Base-by-base conservation (phyloP, 2,329 filamentous ascomycete genomes). In the Aureobasidium sp. region DNA sequence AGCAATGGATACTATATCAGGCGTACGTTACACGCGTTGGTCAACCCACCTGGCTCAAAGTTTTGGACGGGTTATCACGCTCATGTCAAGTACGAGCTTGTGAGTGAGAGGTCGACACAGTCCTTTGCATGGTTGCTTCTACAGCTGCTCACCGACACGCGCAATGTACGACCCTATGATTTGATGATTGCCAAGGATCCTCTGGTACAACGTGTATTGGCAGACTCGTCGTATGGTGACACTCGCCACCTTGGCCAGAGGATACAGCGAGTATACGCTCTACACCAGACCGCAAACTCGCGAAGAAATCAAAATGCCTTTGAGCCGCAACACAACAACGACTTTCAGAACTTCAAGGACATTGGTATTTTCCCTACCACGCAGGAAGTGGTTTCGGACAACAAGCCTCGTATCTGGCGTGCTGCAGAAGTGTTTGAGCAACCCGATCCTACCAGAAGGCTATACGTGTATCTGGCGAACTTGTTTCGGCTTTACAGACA, bases 301-400 rank as follows among this genome's bases (percentile, higher is more conserved):
- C 41, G 15, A 17, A 29, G 2, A 9, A 15, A 20, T 7, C 7
- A 27, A 34, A 7, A 41, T 8, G 12, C 5, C 15, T 58, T 58
- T 48, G 20, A 58, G 12, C 42, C 55, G 17, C 42, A 29, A 8
- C 55, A 58, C 14, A 42, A 58, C 27, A 58, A 58, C n/a, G 55
- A 48, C 20, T 58, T 58, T 17, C 29, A 48, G 4, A 39, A 58
- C 20, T 58, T 58, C 42, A 47, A 29, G 15, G 20, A 58, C 7
- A 58, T 58, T 34, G 20, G 31, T 22, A 48, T 48, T 20, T 37
- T 58, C 5, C 55, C 55, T 8, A 37, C 41, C 6, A 15, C 8
- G 0, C 20, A 37, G 8, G 55, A 58, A 29, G n/a, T 58, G 20
- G 20, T 29, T 9, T 29, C 55, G 4, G 20, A 37, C 22, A 5